A percentile compares a stretch with the other conserved stretches of the same genome.
These are phyloP conservation scores for Cephaloascus albidus DNA, from an alignment of 805 yeast genomes.

Conservation along the genomic window DNA sequence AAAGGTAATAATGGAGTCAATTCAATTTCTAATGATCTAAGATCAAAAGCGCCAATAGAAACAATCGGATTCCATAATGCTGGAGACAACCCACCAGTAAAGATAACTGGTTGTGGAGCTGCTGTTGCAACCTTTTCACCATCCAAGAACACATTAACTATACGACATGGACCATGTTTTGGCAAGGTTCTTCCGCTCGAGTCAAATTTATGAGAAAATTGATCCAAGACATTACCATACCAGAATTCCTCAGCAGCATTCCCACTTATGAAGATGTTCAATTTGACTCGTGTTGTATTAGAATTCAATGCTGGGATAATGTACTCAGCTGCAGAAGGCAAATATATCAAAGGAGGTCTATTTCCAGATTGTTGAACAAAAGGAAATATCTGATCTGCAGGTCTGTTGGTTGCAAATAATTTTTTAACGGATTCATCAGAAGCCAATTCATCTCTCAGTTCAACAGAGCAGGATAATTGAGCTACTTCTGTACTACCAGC, in stretches of 20 bases:
- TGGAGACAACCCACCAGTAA: conserved; percentile 78
- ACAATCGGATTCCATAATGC: conserved; percentile 77
- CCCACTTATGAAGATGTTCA: conserved; percentile 62
- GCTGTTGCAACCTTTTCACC: conserved; percentile 50
- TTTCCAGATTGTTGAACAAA: conserved; percentile 15
- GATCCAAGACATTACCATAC: conserved; percentile 56
- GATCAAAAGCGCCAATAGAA: conserved; percentile 63
- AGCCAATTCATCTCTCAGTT: conserved; percentile 8
- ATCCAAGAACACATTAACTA: conserved; percentile 52
- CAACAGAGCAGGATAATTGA: conserved; percentile 1
- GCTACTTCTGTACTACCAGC: background rate
- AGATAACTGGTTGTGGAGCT: conserved; percentile 66
- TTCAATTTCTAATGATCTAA: conserved; percentile 63
- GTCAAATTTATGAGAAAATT: conserved; percentile 28
- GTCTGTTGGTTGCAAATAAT: conserved; percentile 18
- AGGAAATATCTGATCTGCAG: conserved; percentile 30
- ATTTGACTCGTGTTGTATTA: conserved; percentile 50
- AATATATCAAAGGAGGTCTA: conserved; percentile 35
- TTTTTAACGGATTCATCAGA: conserved; percentile 8
- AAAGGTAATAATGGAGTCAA: conserved; percentile 60
- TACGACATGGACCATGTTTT: conserved; percentile 69
- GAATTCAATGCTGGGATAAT: conserved; percentile 35
- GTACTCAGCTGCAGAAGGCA: conserved; percentile 28
- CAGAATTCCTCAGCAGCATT: conserved; percentile 79
- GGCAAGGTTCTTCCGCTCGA: conserved; percentile 26